A percentile compares a stretch with the other conserved stretches of the same genome.
Evolutionary conservation across 2,329 filamentous ascomycete genomes (phyloP).

Genomic region (Pseudogymnoascus sp.): DNA sequence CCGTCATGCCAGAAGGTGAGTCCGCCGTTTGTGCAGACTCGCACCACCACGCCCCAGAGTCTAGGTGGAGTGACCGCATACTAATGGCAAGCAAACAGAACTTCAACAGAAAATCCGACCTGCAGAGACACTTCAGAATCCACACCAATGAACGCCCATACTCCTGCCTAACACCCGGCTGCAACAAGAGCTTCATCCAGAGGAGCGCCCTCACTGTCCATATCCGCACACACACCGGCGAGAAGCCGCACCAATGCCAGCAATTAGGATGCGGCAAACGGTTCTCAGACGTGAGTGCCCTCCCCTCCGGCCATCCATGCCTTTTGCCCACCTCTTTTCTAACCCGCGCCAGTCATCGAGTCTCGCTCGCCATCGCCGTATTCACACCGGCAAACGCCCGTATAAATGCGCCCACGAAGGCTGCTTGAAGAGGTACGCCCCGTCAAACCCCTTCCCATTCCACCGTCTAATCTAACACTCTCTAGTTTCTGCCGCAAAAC

Average conservation of each 20-base stretch:
- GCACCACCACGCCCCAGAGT: background rate
- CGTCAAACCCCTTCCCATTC: background rate
- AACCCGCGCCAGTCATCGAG: slow-evolving; percentile 26
- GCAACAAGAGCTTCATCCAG: slow-evolving; percentile 64
- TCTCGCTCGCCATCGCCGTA: slow-evolving; percentile 48
- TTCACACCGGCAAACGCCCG: slow-evolving; percentile 62
- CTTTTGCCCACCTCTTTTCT: slow-evolving; percentile 9
- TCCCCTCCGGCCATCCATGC: background rate
- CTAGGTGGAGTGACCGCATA: background rate
- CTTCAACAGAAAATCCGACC: slow-evolving; percentile 64
- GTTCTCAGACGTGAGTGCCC: slow-evolving; percentile 55
- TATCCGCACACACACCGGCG: slow-evolving; percentile 60
- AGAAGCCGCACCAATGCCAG: slow-evolving; percentile 63
- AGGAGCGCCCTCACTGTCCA: slow-evolving; percentile 62
- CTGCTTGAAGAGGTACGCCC: slow-evolving; percentile 28
- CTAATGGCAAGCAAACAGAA: slow-evolving; percentile 36
- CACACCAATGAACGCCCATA: slow-evolving; percentile 65
- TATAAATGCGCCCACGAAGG: slow-evolving; percentile 49
- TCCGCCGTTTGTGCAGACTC: background rate
- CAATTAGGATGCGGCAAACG: slow-evolving; percentile 57
- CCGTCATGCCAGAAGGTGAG: slow-evolving; percentile 48
- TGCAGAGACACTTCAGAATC: slow-evolving; percentile 62
- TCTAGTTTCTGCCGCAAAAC: slow-evolving; percentile 62
- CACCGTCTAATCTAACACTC: background rate
- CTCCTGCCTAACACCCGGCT: slow-evolving; percentile 49